Evolutionary conservation across 306 rosid species (phyloP).

Genomic region (Bauhinia variegata): DNA sequence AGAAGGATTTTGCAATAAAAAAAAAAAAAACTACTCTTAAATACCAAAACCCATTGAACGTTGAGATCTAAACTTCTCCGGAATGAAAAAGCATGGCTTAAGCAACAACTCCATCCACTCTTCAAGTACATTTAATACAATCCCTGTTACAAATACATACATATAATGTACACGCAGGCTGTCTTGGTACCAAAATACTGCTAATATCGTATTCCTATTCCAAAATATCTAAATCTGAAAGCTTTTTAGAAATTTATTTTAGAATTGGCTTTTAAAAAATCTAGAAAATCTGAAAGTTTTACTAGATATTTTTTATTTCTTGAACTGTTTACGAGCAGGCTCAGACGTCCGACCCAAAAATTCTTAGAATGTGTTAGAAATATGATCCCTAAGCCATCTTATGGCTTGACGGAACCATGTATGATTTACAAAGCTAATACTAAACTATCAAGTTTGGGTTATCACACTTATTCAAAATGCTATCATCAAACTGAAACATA

Average conservation of each 20-base stretch:
- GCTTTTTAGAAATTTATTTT: background rate
- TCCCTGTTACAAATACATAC: too few species aligned
- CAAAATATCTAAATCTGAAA: background rate
- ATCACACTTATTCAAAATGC: background rate
- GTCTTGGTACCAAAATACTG: background rate
- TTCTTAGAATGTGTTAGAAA: background rate
- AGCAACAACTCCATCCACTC: conserved; percentile 9
- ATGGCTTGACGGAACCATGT: background rate
- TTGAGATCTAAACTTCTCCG: background rate
- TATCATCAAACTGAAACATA: background rate
- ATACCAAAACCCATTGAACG: background rate
- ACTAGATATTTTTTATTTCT: too few species aligned
- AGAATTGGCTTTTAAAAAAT: background rate
- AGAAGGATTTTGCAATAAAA: too few species aligned
- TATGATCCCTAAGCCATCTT: background rate
- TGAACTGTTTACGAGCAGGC: background rate
- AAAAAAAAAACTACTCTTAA: background rate
- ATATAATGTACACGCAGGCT: background rate
- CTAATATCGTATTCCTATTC: background rate
- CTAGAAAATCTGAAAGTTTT: too few species aligned
- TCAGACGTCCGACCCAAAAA: background rate
- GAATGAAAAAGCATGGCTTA: background rate
- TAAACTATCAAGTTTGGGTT: background rate
- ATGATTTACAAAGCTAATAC: background rate
- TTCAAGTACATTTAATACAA: background rate